phyloP scores from a whole-genome alignment of 116 monocot genomes.

The Cymodocea nodosa region DNA sequence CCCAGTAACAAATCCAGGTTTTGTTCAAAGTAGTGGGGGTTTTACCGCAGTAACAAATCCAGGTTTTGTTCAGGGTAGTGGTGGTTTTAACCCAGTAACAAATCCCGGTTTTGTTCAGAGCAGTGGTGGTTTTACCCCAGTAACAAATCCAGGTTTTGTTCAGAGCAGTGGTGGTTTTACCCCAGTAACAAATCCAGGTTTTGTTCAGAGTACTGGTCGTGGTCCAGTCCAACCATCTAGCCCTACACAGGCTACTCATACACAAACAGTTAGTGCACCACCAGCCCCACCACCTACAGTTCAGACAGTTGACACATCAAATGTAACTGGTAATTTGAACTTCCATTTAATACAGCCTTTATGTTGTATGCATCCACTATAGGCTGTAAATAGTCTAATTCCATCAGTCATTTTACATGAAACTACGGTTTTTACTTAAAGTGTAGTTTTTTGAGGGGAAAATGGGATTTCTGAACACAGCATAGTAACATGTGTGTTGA shows the following conservation, averaged over 20 bases:
- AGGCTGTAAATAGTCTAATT: not conserved
- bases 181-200: constrained; percentile 35
- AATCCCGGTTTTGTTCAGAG: constrained; percentile 9
- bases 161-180: constrained; percentile 25
- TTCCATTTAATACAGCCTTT: not conserved
- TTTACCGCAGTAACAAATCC: too few relatives aligned
- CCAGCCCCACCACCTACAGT: constrained; percentile 70
- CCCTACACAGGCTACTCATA: constrained; percentile 39
- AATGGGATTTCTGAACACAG: too few relatives aligned
- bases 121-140: not conserved
- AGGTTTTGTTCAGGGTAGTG: not conserved
- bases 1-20: too few relatives aligned
- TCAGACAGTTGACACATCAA: constrained; percentile 95
- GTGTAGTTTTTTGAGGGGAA: too few relatives aligned
- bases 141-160: too few relatives aligned
- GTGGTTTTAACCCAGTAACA: constrained; percentile 40
- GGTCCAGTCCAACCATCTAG: constrained; percentile 65
- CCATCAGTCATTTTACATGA: too few relatives aligned
- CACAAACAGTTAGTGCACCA: constrained; percentile 25
- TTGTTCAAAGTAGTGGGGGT: not conserved
- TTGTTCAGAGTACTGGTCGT: constrained; percentile 36
- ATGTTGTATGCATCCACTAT: not conserved
- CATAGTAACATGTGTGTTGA: too few relatives aligned
- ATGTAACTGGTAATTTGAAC: constrained; percentile 61
- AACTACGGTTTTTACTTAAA: too few relatives aligned